phyloP scores from a whole-genome alignment of 306 rosid species.

The Echinosophora koreensis region DNA sequence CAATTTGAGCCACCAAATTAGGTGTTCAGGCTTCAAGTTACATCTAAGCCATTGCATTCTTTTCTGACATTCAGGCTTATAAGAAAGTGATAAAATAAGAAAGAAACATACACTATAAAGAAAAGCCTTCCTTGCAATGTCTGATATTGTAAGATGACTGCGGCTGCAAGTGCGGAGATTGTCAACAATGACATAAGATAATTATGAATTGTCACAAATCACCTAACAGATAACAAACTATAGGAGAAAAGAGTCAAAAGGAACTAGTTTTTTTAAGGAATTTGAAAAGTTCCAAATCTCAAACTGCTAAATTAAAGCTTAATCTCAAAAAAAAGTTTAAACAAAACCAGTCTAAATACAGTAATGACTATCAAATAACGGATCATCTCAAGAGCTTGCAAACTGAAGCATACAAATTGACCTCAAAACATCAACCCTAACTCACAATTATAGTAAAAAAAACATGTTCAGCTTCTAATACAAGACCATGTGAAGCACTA shows the following conservation, averaged over 20 bases:
- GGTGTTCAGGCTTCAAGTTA: slow-evolving; percentile 24
- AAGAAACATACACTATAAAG: slow-evolving; percentile 86
- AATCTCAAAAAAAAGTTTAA: slow-evolving; percentile 12
- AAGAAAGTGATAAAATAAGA: slow-evolving; percentile 19
- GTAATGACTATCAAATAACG: background rate
- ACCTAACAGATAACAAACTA: slow-evolving; percentile 24
- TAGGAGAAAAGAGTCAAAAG: slow-evolving; percentile 4
- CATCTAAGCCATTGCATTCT: slow-evolving; percentile 27
- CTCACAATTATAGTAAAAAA: background rate
- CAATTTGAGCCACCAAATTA: slow-evolving; percentile 41
- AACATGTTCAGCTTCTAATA: background rate
- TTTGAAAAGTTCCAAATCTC: slow-evolving; percentile 18
- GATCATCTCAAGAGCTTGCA: background rate
- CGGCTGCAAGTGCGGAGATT: slow-evolving; percentile 61
- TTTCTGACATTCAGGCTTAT: slow-evolving; percentile 3
- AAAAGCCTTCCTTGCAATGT: slow-evolving; percentile 98
- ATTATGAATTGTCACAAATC: slow-evolving; percentile 25
- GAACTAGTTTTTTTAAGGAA: slow-evolving; percentile 21
- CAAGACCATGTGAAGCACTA: background rate
- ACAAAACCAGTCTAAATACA: background rate
- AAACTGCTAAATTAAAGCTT: slow-evolving; percentile 19
- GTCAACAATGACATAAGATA: slow-evolving; percentile 40
- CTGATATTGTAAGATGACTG: slow-evolving; percentile 84
- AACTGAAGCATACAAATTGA: slow-evolving; percentile 18
- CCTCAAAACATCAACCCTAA: background rate